Evolutionary conservation across 202 grass and related monocot species (phyloP).

Genomic region (Zoysia matrella): DNA sequence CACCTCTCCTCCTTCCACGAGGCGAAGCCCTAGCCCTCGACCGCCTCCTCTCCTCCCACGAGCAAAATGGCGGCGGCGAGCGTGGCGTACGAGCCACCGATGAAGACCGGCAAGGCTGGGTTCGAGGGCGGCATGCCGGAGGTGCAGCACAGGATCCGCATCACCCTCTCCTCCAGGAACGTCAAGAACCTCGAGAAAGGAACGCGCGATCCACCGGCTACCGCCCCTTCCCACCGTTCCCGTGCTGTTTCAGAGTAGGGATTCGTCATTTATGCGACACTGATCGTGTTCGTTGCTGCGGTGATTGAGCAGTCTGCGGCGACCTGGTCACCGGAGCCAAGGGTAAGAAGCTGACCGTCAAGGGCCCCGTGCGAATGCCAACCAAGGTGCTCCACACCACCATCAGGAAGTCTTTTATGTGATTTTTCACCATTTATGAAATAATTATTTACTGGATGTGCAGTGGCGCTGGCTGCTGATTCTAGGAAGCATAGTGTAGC

Average conservation of each 20-base stretch:
- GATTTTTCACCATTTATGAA: background rate
- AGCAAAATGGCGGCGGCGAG: constrained; percentile 51
- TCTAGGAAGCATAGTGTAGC: background rate
- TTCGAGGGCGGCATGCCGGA: constrained; percentile 66
- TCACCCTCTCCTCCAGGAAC: constrained; percentile 94
- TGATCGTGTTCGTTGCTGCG: background rate
- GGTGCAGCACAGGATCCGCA: constrained; percentile 69
- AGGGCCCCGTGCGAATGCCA: constrained; percentile 90
- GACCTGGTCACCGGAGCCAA: constrained; percentile 96
- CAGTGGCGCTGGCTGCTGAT: background rate
- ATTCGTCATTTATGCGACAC: constrained; percentile 19
- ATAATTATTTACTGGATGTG: background rate
- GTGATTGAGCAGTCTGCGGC: constrained; percentile 57
- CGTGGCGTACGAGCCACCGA: constrained; percentile 61
- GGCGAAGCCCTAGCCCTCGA: constrained; percentile 45
- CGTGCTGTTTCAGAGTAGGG: background rate
- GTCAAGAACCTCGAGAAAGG: constrained; percentile 99
- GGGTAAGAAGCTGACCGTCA: constrained; percentile 69
- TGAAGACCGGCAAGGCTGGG: constrained; percentile 78
- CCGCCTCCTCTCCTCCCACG: background rate
- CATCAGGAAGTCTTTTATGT: constrained; percentile 66
- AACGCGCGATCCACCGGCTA: background rate
- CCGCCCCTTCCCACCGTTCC: background rate
- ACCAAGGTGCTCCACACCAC: constrained; percentile 98
- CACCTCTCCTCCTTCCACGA: background rate